Evolutionary conservation across 148 eudicot species (phyloP), one percentile per base, ranked within the genome.

Genomic region (Hydrangea macrophylla): DNA sequence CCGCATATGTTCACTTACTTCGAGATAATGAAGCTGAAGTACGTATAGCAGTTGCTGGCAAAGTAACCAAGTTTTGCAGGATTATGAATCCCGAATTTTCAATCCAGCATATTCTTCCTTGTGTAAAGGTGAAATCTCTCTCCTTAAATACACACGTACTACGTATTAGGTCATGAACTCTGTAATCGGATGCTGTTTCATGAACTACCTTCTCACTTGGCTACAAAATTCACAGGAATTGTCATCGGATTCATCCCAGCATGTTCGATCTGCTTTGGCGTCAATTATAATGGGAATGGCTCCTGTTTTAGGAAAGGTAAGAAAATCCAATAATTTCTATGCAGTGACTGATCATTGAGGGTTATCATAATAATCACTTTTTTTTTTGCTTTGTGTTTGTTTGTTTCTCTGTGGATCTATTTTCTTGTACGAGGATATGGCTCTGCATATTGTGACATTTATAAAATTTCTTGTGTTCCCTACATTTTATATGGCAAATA

Each of bases 201-300:
- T 66, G 28, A n/a, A 62, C 65, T 57, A 55, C 72, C 66, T 79
- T 58, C 75, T 61, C 45, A 51, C 35, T 70, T 73, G 58, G 22
- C 30, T 32, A 42, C 75, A 56, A 58, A 5, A 44, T 50, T 69
- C 82, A 74, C 75, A 94, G 99, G 99, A 94, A 48, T 68, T 94
- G 73, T 94, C 99, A 59, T 91, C 93, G 6, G 99, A 94, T 77
- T 94, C 99, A 73, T 94, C 99, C 64, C 99, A 91, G 82, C 99
- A 94, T 82, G 99, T 94, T 73, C 92, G 99, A 33, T 94, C 99
- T 70, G 97, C 99, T 70, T 82, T 94, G 76, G 99, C 99, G 53
- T 94, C 99, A 42, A 97, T 94, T 55, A 94, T 94, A 70, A 94
- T 94, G 99, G 99, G 99, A 79, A 94, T 94, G 99, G 99, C 99